Base-by-base conservation (phyloP, 768 basidiomycete genomes). In the Mycena filopes region DNA sequence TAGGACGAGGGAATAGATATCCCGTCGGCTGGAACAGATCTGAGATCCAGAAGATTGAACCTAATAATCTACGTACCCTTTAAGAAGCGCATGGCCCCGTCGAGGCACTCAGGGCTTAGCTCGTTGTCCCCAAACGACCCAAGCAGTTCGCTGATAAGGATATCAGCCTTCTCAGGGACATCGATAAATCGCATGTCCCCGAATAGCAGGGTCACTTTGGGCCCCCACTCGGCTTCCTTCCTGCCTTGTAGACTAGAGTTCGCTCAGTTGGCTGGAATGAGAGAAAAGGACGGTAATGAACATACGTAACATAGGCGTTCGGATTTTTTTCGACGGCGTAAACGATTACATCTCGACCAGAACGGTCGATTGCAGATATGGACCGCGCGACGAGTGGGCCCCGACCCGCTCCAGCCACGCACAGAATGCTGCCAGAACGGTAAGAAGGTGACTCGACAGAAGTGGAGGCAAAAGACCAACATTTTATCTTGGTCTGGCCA, bases 51-150 rank as follows among this genome's bases (percentile, higher is more conserved):
- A 58, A 42, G 23, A 21, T 41, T 49, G 21, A 50, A 23, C 3
- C 21, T 41, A 33, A 5, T 60, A 23, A 28, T 40, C 12, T n/a
- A 26, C 40, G 15, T 2, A 82, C 89, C 84, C 83, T 98, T 97
- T 74, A 99, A 81, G 74, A 95, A 96, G 50, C 97, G 83, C 87
- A 92, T 88, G 11, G 95, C 96, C 15, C 98, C 98, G 75, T 99
- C 98, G 38, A 99, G 82, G 78, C 98, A 99, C 77, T 99, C 98
- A 0, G 98, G 98, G 74, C 95, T 96, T 50, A 99, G 87, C 76
- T 99, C 98, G 65, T 99, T 99, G 78, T 99, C 98, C 2, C 97
- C 98, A 80, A 99, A 99, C 5, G 95, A 96, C 4, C 98, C 98
- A 71, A 99, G 79, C 23, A 99, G 86, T 77, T 99, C 98, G 79